Evolutionary conservation across 2,329 filamentous ascomycete species (phyloP).

Genomic region (Sclerotinia subarctica): DNA sequence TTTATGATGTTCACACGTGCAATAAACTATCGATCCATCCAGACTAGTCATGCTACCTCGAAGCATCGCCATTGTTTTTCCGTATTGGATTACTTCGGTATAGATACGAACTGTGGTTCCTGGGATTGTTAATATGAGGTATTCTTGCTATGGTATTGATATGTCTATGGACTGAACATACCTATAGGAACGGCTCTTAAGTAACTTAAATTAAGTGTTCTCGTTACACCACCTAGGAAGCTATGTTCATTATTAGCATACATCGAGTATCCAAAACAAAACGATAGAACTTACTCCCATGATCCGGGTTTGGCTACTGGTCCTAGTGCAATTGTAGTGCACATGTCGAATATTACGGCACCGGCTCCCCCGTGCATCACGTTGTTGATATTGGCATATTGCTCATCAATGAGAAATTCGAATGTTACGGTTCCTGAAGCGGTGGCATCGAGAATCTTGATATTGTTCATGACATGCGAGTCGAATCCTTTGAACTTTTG

Average conservation of each 20-base stretch:
- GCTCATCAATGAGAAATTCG: slow-evolving; percentile 43
- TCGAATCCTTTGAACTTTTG: slow-evolving; percentile 30
- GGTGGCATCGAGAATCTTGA: slow-evolving; percentile 37
- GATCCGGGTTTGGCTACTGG: slow-evolving; percentile 47
- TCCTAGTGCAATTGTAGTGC: slow-evolving; percentile 49
- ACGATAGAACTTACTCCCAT: slow-evolving; percentile 44
- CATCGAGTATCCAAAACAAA: not conserved
- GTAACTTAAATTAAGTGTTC: slow-evolving; percentile 50
- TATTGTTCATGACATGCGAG: slow-evolving; percentile 29
- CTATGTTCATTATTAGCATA: slow-evolving; percentile 23
- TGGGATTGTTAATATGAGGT: slow-evolving; percentile 20
- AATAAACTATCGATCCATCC: slow-evolving; percentile 48
- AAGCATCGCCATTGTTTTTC: slow-evolving; percentile 52
- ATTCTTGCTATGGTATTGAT: not conserved
- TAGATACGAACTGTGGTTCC: slow-evolving; percentile 44
- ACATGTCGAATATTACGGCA: slow-evolving; percentile 54
- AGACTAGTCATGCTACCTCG: slow-evolving; percentile 48
- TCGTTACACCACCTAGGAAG: slow-evolving; percentile 50
- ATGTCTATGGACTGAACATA: slow-evolving; percentile 26
- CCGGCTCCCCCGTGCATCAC: slow-evolving; percentile 54
- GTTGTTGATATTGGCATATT: slow-evolving; percentile 47
- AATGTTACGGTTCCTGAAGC: slow-evolving; percentile 41
- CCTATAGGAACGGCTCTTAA: slow-evolving; percentile 48
- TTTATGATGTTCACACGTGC: slow-evolving; percentile 52
- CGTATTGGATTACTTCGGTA: slow-evolving; percentile 45